Evolutionary conservation across 1,139 yeast genomes (phyloP).

Genomic region (Debaryomyces fabryi): DNA sequence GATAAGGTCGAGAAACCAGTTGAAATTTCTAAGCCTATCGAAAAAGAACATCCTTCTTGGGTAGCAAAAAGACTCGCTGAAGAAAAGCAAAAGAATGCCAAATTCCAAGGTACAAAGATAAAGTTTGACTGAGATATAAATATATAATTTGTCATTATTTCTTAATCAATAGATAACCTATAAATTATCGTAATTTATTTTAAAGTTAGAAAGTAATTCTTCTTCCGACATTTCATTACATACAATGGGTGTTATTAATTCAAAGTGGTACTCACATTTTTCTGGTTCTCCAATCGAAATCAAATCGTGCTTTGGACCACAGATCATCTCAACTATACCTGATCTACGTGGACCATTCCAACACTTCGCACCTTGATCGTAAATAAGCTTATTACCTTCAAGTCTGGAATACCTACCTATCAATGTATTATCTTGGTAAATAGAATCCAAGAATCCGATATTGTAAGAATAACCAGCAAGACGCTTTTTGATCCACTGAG

Average conservation of each 20-base stretch:
- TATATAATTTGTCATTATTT: neutral
- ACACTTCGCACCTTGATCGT: conserved; percentile 74
- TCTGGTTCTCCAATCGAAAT: conserved; percentile 82
- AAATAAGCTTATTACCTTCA: conserved; percentile 42
- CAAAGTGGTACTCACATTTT: conserved; percentile 76
- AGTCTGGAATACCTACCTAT: conserved; percentile 56
- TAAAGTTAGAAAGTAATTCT: conserved; percentile 29
- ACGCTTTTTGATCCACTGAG: conserved; percentile 48
- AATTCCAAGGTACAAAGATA: conserved; percentile 84
- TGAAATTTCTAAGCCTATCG: conserved; percentile 13
- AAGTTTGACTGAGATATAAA: conserved; percentile 53
- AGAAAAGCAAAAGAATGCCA: conserved; percentile 62
- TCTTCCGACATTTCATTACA: conserved; percentile 49
- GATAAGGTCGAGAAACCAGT: conserved; percentile 1
- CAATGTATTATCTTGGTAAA: conserved; percentile 61
- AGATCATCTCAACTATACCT: conserved; percentile 63
- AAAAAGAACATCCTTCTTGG: conserved; percentile 90
- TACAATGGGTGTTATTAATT: conserved; percentile 68
- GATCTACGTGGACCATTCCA: conserved; percentile 94
- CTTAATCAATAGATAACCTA: conserved; percentile 12
- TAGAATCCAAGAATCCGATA: conserved; percentile 58
- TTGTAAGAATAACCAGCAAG: conserved; percentile 75
- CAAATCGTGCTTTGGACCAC: conserved; percentile 64
- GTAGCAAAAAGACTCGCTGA: conserved; percentile 78
- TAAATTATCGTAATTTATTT: conserved; percentile 18